Base-by-base conservation (phyloP, 176 grass and related monocot genomes). In the Alloteropsis semialata region DNA sequence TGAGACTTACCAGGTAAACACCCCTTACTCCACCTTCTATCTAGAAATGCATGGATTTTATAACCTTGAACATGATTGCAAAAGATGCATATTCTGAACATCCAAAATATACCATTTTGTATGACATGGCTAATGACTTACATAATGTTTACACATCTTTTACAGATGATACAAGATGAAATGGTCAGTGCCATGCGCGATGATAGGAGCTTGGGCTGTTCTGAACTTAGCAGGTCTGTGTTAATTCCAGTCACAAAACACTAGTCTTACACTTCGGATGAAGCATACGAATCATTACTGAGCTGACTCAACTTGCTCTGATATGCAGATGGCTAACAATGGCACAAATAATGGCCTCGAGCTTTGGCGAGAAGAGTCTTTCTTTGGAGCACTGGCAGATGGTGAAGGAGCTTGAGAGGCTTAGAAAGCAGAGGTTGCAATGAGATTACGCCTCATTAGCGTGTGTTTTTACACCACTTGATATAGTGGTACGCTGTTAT, bases 171-270 rank as follows among this genome's bases (percentile, higher is more conserved):
- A 29, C 89, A 92, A 92, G 88, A 99, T 92, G 91, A 96, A 87
- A 96, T 99, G 93, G 91, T 99, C 24, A 86, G 56, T 43, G 87
- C 84, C 42, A 99, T 99, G 93, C 75, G 81, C 0, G 57, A 85
- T 75, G 96, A 96, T 70, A 84, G 91, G 66, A 96, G 76, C 67
- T 84, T 99, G 84, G 89, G 91, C 46, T 87, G 91, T 74, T 75
- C 87, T 81, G 96, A 96, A 83, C 93, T 99, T 74, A 96, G 89
- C 89, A 99, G 91, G 96, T 99, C n/a, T 76, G 21, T 79, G n/a
- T n/a, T n/a, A n/a, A n/a, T n/a, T n/a, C 76, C 11, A 30, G 25
- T 22, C 24, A 5, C 63, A 71, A 16, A 25, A 82, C 78, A 25
- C 8, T 37, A 43, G 58, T 5, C 54, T 69, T 54, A 25, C 11